phyloP scores from a whole-genome alignment of 2,329 filamentous ascomycete genomes.

The Triangularia setosa region DNA sequence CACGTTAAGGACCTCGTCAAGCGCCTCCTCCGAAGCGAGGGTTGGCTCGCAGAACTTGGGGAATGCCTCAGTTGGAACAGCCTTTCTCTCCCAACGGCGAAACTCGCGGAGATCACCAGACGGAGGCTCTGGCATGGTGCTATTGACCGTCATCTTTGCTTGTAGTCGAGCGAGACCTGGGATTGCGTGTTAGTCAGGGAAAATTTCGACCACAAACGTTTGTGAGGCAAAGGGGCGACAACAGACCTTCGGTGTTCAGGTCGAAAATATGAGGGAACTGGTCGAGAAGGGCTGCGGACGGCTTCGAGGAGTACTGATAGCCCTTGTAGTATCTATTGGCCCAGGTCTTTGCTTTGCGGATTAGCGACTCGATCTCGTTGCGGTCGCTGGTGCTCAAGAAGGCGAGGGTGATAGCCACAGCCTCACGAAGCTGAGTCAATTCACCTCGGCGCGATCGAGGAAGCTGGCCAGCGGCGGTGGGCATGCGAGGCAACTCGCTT shows the following conservation, averaged over 20 bases:
- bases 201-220: neutral
- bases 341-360: constrained; percentile 21
- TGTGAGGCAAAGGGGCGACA: neutral
- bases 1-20: constrained; percentile 25
- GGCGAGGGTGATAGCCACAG: constrained; percentile 25
- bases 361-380: constrained; percentile 13
- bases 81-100: constrained; percentile 12
- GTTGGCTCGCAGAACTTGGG: constrained; percentile 23
- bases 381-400: constrained; percentile 29
- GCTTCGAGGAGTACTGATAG: constrained; percentile 16
- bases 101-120: constrained; percentile 11
- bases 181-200: constrained; percentile 4
- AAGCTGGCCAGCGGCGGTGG: neutral
- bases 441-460: constrained; percentile 11
- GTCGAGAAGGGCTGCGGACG: constrained; percentile 14
- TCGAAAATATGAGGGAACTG: constrained; percentile 24
- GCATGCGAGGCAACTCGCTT: neutral
- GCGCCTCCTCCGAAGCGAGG: constrained; percentile 21
- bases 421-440: constrained; percentile 17
- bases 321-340: constrained; percentile 20
- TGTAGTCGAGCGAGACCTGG: constrained; percentile 17
- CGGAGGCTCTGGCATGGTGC: constrained; percentile 14
- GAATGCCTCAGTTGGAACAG: constrained; percentile 22
- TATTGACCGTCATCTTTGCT: constrained; percentile 7
- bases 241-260: constrained; percentile 16